Conservation (phyloP, 106 monocot species). For the Dendrobium officinale region DNA sequence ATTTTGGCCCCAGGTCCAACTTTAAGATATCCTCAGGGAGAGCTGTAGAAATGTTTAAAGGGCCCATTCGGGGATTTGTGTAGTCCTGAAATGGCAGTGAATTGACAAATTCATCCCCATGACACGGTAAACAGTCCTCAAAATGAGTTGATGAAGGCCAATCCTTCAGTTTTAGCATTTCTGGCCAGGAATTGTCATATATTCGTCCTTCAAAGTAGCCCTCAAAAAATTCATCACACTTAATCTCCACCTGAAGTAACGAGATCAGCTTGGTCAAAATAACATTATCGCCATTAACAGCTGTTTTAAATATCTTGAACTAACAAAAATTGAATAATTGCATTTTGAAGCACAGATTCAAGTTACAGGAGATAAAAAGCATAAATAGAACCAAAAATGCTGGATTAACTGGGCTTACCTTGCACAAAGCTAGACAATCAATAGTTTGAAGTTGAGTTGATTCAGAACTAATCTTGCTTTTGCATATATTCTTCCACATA, state of each 20-base stretch:
- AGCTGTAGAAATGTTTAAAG: conserved; percentile 43
- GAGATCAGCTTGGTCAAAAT: not conserved
- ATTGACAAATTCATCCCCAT: conserved; percentile 43
- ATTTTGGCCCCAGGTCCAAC: conserved; percentile 68
- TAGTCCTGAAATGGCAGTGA: conserved; percentile 60
- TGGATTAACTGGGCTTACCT: conserved; percentile 30
- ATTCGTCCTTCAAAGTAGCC: conserved; percentile 57
- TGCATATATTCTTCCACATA: conserved; percentile 41
- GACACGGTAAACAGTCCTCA: conserved; percentile 57
- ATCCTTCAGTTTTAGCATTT: conserved; percentile 81
- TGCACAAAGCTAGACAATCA: conserved; percentile 62
- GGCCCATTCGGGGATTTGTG: conserved; percentile 48
- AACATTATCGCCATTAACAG: not conserved
- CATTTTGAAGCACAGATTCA: not conserved
- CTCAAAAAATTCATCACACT: conserved; percentile 43
- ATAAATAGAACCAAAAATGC: not conserved
- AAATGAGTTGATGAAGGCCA: conserved; percentile 63
- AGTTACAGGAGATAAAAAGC: not conserved
- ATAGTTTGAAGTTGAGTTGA: conserved; percentile 32
- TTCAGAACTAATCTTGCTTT: conserved; percentile 19
- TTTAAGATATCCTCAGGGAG: conserved; percentile 44
- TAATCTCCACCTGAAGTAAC: conserved; percentile 55
- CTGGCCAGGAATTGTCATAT: conserved; percentile 63
- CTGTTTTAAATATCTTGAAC: no score
- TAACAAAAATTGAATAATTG: not conserved